Conservation (phyloP, 2,329 filamentous ascomycete species). For the Helicocarpus griseus region DNA sequence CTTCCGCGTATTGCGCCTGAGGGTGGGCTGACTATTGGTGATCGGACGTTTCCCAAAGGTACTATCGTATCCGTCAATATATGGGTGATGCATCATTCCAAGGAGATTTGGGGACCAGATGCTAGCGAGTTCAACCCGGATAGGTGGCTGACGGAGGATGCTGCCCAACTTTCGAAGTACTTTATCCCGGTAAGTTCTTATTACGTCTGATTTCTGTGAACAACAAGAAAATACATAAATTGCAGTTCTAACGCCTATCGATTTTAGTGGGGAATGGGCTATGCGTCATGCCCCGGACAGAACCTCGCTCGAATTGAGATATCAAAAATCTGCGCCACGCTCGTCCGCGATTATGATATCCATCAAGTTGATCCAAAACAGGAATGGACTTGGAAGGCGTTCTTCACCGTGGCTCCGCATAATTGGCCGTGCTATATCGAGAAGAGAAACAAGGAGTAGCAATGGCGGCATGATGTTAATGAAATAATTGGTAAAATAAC, state of each 20-base stretch:
- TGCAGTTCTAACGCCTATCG: background rate
- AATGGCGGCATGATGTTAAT: no score
- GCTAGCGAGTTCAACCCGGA: slow-evolving; percentile 18
- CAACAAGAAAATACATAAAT: background rate
- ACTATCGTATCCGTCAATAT: slow-evolving; percentile 25
- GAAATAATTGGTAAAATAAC: no score
- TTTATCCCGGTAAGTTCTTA: slow-evolving; percentile 13
- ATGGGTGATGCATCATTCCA: slow-evolving; percentile 20
- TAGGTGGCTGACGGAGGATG: slow-evolving; percentile 13
- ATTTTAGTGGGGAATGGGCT: slow-evolving; percentile 23
- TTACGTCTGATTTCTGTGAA: background rate
- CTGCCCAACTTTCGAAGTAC: slow-evolving; percentile 4
- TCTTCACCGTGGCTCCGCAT: slow-evolving; percentile 23
- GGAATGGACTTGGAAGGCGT: slow-evolving; percentile 9
- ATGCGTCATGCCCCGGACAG: slow-evolving; percentile 24
- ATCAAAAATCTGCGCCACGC: slow-evolving; percentile 22
- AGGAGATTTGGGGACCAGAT: slow-evolving; percentile 16
- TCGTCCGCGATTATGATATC: slow-evolving; percentile 24
- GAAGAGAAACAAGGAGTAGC: background rate
- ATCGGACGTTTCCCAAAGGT: slow-evolving; percentile 20
- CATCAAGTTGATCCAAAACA: slow-evolving; percentile 16
- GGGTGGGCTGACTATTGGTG: slow-evolving; percentile 24
- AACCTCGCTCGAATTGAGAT: slow-evolving; percentile 24
- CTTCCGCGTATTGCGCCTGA: slow-evolving; percentile 22
- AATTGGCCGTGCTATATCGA: slow-evolving; percentile 14